A percentile compares a stretch with the other conserved stretches of the same genome.
Conservation (phyloP, 2,329 filamentous ascomycete species). For the Trichoderma sp. region DNA sequence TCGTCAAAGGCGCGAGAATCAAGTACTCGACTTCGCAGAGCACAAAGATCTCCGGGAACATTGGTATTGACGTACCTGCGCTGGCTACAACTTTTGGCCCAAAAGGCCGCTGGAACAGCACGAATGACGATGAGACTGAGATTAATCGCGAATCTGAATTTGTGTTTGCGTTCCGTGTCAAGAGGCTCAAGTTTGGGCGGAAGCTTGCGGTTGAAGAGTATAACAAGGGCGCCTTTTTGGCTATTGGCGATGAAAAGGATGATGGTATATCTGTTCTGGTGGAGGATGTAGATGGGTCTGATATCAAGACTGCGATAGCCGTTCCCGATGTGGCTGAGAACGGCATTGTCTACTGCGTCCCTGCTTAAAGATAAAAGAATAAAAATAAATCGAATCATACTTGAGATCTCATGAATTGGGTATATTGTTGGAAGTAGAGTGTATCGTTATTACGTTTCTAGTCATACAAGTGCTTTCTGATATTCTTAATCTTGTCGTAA, state of each 20-base stretch:
- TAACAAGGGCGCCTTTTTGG: not conserved
- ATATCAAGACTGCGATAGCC: not conserved
- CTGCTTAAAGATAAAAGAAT: not conserved
- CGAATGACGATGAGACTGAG: not conserved
- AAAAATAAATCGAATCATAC: not conserved
- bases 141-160: not conserved
- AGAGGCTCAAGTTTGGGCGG: not conserved
- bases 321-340: not conserved
- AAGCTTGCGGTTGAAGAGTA: not conserved
- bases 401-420: not conserved
- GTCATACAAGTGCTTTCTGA: not conserved
- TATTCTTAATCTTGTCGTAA: not conserved
- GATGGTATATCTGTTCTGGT: not conserved
- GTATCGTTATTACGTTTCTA: not conserved
- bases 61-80: not conserved
- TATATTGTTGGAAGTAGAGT: not conserved
- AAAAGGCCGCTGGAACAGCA: not conserved
- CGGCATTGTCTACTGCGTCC: not conserved
- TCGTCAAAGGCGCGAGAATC: not conserved
- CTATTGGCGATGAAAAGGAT: not conserved
- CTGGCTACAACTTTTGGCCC: not conserved
- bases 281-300: constrained; percentile 1
- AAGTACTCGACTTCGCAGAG: not conserved
- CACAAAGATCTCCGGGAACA: not conserved
- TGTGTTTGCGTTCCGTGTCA: constrained; percentile 8